Percentiles rank a stretch among this genome's conserved stretches.
phyloP scores from a whole-genome alignment of 2,329 filamentous ascomycete genomes.

The Monilinia fructigena region DNA sequence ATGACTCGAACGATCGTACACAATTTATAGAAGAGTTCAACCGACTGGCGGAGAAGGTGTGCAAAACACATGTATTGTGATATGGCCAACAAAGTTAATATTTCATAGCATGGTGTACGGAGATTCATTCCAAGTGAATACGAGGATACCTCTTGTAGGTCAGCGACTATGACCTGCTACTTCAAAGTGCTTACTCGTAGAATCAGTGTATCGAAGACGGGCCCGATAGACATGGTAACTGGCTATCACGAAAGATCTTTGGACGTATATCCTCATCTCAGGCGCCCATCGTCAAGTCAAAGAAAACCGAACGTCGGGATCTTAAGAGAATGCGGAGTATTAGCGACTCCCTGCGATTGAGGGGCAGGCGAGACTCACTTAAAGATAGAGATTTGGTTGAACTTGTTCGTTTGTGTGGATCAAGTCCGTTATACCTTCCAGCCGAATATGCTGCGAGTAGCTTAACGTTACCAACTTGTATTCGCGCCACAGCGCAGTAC shows the following conservation, averaged over 20 bases:
- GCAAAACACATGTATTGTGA: neutral
- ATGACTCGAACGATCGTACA: conserved; percentile 50
- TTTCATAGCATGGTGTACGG: conserved; percentile 51
- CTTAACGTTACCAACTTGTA: conserved; percentile 61
- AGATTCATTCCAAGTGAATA: conserved; percentile 33
- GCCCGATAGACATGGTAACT: conserved; percentile 40
- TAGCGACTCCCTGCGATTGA: conserved; percentile 52
- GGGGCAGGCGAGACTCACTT: conserved; percentile 47
- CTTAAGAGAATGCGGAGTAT: conserved; percentile 53
- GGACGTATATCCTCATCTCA: conserved; percentile 42
- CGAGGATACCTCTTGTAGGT: conserved; percentile 30
- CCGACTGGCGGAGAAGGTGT: conserved; percentile 56
- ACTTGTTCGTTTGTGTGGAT: conserved; percentile 63
- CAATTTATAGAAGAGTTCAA: conserved; percentile 60
- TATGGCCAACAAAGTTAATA: conserved; percentile 10
- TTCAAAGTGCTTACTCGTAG: conserved; percentile 1
- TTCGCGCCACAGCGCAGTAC: conserved; percentile 65
- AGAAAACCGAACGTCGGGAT: conserved; percentile 27
- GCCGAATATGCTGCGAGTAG: conserved; percentile 56
- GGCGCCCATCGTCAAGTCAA: conserved; percentile 35
- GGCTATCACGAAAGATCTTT: conserved; percentile 43
- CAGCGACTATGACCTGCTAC: neutral
- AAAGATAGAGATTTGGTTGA: conserved; percentile 54
- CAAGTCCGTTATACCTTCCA: conserved; percentile 60
- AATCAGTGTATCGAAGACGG: conserved; percentile 23